Conservation (phyloP, 2,329 filamentous ascomycete species). For the Cladophialophora carrionii region DNA sequence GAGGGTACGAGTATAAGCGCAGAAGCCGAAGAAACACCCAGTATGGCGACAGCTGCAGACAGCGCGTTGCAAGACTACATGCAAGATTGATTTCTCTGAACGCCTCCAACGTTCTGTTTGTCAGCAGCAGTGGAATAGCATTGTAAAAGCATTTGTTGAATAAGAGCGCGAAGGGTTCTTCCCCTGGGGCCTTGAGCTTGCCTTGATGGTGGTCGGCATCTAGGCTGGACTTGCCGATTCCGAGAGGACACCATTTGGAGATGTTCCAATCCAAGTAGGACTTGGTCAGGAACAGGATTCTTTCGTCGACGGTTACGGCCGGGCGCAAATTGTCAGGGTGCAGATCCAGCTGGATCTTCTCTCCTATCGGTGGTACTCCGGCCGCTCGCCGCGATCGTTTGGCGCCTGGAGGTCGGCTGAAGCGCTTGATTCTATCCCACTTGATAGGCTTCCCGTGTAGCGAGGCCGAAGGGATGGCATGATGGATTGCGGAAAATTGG, state of each 20-base stretch:
- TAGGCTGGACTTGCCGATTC: conserved; percentile 3
- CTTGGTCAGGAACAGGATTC: conserved; percentile 19
- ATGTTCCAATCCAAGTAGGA: conserved; percentile 23
- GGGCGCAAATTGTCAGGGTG: conserved; percentile 1
- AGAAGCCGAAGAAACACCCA: conserved; percentile 20
- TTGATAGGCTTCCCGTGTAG: conserved; percentile 18
- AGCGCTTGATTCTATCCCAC: conserved; percentile 21
- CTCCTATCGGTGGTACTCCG: conserved; percentile 11
- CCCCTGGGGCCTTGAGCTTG: too few relatives aligned
- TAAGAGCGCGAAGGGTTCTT: background rate
- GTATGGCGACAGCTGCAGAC: conserved; percentile 16
- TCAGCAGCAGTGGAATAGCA: conserved; percentile 17
- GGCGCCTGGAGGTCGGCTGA: conserved; percentile 7
- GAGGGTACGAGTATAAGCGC: conserved; percentile 18
- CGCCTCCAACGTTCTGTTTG: conserved; percentile 11
- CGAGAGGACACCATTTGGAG: conserved; percentile 14
- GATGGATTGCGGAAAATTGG: background rate
- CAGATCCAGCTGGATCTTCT: conserved; percentile 19
- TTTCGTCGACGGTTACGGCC: conserved; percentile 9
- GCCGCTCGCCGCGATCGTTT: conserved; percentile 4
- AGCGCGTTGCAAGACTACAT: conserved; percentile 18
- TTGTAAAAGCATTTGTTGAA: conserved; percentile 26
- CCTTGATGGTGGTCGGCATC: background rate
- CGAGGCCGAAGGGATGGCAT: background rate
- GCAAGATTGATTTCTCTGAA: conserved; percentile 18